Evolutionary conservation across 805 yeast species (phyloP), one percentile per base, ranked within the genome.

Genomic region (Hanseniaspora singularis): DNA sequence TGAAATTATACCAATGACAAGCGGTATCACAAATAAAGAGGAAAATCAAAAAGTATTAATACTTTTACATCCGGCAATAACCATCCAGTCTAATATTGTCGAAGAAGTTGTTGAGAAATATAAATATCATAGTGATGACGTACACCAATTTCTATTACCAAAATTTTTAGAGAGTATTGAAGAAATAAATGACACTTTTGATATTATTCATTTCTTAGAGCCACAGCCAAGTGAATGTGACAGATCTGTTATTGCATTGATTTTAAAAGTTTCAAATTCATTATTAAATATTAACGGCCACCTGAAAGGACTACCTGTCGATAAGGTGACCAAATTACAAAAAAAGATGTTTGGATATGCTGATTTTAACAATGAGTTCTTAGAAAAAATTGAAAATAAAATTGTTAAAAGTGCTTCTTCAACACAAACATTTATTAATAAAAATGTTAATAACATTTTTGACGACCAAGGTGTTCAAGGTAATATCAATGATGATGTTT

Each of bases 61-160:
- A 23, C 64, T 79, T 41, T 67, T 79, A 46, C 86, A 79, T 55
- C 86, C 86, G 16, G 79, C 82, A 7, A 70, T 74, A 40, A 82
- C 79, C 11, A 73, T 79, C 0, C 70, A 72, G 33, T 79, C 77
- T 37, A 64, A 59, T 3, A 46, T 63, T 16, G 74, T 78, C 16
- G 69, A 64, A 39, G 4, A 22, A 2, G 22, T 39, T 7, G n/a
- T 37, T 31, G 12, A 22, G 6, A 4, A 4, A 2, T 44, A 44
- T 26, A 37, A 23, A 18, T 7, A 27, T 4, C 9, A 37, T 7
- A 26, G 16, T 18, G 33, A 32, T 19, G 46, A 42, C 22, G 41
- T 44, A 4, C 48, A 44, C 26, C 48, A 44, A n/a, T 44, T 18
- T 15, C 18, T 44, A 20, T 23, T 44, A 24, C 48, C 48, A 5